Conservation (phyloP, 2,329 filamentous ascomycete species). For the Arthrobotrys pseudoclavata region DNA sequence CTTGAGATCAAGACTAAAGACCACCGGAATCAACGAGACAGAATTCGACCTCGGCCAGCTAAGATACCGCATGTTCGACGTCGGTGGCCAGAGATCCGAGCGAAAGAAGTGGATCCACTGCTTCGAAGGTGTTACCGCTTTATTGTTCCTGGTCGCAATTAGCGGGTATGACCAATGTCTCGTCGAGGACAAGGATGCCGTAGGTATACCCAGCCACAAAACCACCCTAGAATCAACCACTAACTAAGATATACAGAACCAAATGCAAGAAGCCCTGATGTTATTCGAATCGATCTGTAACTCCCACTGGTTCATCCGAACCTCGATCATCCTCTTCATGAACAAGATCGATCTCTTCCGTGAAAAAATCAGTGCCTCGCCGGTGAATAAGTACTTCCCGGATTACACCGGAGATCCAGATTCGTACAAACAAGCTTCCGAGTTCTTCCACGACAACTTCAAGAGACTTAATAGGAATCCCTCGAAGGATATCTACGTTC, state of each 20-base stretch:
- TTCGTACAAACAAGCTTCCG: constrained; percentile 80
- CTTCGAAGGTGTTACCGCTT: constrained; percentile 92
- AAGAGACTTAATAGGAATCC: constrained; percentile 78
- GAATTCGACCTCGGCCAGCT: constrained; percentile 91
- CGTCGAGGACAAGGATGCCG: constrained; percentile 95
- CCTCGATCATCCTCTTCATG: constrained; percentile 84
- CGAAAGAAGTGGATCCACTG: constrained; percentile 98
- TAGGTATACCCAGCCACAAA: constrained; percentile 69
- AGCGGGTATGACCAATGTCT: constrained; percentile 97
- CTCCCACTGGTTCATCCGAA: constrained; percentile 86
- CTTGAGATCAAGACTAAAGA: constrained; percentile 87
- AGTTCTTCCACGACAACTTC: constrained; percentile 87
- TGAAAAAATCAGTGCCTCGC: constrained; percentile 78
- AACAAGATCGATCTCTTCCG: constrained; percentile 91
- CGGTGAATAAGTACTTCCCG: constrained; percentile 81
- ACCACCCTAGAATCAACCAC: background rate
- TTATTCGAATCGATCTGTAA: constrained; percentile 88
- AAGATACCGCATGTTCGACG: constrained; percentile 97
- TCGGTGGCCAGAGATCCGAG: constrained; percentile 90
- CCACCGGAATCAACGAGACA: constrained; percentile 95
- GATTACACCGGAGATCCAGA: constrained; percentile 80
- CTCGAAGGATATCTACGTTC: constrained; percentile 72
- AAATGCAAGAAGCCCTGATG: constrained; percentile 92
- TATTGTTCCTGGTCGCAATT: constrained; percentile 93
- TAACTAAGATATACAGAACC: constrained; percentile 72